Evolutionary conservation across 345 rosid species (phyloP).

Genomic region (Brassica cretica): DNA sequence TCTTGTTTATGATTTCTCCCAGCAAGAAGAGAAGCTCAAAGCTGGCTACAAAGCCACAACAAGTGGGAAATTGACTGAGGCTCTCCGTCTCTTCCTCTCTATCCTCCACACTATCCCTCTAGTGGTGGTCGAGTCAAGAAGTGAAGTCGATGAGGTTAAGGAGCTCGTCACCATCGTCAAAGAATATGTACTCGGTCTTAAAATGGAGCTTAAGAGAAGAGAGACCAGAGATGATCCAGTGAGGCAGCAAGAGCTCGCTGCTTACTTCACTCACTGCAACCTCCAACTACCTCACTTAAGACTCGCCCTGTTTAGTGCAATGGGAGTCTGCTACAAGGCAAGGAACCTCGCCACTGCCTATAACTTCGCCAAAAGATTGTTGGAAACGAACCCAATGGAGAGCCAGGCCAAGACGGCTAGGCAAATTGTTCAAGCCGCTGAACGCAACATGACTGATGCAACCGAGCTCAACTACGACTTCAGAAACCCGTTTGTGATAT

Average conservation of each 20-base stretch:
- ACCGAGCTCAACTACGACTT: background rate
- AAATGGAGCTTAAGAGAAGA: background rate
- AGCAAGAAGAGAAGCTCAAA: background rate
- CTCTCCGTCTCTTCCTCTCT: background rate
- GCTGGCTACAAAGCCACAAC: background rate
- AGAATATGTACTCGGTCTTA: background rate
- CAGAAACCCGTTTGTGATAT: background rate
- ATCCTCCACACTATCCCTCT: background rate
- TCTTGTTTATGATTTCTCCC: background rate
- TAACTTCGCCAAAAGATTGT: background rate
- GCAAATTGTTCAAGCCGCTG: background rate
- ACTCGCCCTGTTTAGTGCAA: background rate
- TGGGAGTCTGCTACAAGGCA: background rate
- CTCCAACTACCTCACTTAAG: background rate
- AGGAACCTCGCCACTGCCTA: background rate
- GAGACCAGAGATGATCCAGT: background rate
- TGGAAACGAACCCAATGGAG: background rate
- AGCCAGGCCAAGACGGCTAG: background rate
- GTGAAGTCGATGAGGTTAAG: background rate
- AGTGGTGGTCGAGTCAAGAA: background rate
- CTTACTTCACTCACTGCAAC: background rate
- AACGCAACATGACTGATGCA: background rate
- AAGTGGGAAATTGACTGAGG: background rate
- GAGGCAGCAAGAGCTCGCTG: background rate
- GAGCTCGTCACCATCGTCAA: background rate